phyloP scores from a whole-genome alignment of 1,284 basidiomycete genomes.

The Peniophora sp. region DNA sequence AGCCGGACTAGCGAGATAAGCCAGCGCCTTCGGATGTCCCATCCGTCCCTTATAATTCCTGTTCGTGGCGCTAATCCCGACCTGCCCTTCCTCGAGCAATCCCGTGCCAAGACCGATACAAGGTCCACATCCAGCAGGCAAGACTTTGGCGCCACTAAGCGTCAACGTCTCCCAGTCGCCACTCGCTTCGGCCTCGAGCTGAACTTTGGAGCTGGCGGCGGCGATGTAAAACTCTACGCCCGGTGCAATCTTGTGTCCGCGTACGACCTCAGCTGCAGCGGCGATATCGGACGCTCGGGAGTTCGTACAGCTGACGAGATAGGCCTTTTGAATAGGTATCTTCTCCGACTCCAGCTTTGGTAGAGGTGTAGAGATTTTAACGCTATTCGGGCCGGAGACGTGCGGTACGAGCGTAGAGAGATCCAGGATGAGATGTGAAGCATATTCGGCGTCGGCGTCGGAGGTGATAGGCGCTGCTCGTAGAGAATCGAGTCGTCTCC shows the following conservation, averaged over 20 bases:
- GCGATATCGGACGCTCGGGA: constrained; percentile 93
- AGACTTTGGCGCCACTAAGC: constrained; percentile 82
- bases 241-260: constrained; percentile 77
- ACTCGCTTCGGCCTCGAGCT: constrained; percentile 77
- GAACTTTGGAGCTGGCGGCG: constrained; percentile 88
- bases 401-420: constrained; percentile 92
- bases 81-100: constrained; percentile 88
- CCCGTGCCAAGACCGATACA: constrained; percentile 96
- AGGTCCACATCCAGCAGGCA: constrained; percentile 95
- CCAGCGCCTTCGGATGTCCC: constrained; percentile 92
- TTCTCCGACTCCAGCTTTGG: constrained; percentile 68
- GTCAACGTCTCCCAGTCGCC: constrained; percentile 90
- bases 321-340: constrained; percentile 93
- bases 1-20: constrained; percentile 93
- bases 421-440: constrained; percentile 87
- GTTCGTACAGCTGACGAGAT: constrained; percentile 98
- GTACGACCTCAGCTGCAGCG: constrained; percentile 84
- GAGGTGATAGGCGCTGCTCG: constrained; percentile 53
- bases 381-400: constrained; percentile 95
- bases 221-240: constrained; percentile 98
- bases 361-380: constrained; percentile 92
- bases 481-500: constrained; percentile 61
- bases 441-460: constrained; percentile 78
- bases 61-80: constrained; percentile 97
- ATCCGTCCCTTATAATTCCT: constrained; percentile 99